phyloP scores from a whole-genome alignment of 306 rosid genomes.

The Trifolium fragiferum region DNA sequence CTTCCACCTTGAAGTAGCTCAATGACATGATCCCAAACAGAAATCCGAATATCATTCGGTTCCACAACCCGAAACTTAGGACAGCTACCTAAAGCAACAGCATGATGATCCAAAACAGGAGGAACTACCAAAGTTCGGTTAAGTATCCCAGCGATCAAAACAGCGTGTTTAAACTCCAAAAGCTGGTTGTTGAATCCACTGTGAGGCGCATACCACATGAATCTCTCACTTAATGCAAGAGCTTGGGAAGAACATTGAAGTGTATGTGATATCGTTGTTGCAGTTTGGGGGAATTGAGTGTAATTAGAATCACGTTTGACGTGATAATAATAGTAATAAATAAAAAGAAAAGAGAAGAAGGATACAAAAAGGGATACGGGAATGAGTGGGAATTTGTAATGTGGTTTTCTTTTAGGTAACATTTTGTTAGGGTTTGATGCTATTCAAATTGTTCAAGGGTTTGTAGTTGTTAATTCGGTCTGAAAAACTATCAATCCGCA shows the following conservation, averaged over 20 bases:
- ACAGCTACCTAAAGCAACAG: slow-evolving; percentile 83
- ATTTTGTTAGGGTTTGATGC: slow-evolving; percentile 42
- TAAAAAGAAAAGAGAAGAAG: slow-evolving; percentile 43
- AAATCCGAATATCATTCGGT: slow-evolving; percentile 58
- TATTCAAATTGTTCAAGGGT: slow-evolving; percentile 14
- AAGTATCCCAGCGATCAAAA: slow-evolving; percentile 68
- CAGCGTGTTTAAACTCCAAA: slow-evolving; percentile 73
- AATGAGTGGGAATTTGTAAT: slow-evolving; percentile 47
- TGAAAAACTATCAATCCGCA: too few species aligned
- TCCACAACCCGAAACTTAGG: slow-evolving; percentile 76
- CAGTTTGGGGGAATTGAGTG: slow-evolving; percentile 30
- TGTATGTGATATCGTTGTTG: not conserved
- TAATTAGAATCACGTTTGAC: slow-evolving; percentile 35
- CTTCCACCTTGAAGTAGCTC: slow-evolving; percentile 65
- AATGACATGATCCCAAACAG: slow-evolving; percentile 83
- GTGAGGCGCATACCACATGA: slow-evolving; percentile 85
- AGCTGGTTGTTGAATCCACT: slow-evolving; percentile 95
- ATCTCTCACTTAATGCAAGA: slow-evolving; percentile 49
- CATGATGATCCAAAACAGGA: slow-evolving; percentile 88
- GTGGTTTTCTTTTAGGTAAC: slow-evolving; percentile 51
- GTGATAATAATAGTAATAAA: slow-evolving; percentile 47
- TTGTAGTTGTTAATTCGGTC: too few species aligned
- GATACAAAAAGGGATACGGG: slow-evolving; percentile 41
- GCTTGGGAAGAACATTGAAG: slow-evolving; percentile 55
- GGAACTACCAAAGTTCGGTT: slow-evolving; percentile 85